A percentile compares a stretch with the other conserved stretches of the same genome.
These are phyloP conservation scores for Metschnikowia similis DNA, from an alignment of 805 yeast species.

Conservation along the genomic window DNA sequence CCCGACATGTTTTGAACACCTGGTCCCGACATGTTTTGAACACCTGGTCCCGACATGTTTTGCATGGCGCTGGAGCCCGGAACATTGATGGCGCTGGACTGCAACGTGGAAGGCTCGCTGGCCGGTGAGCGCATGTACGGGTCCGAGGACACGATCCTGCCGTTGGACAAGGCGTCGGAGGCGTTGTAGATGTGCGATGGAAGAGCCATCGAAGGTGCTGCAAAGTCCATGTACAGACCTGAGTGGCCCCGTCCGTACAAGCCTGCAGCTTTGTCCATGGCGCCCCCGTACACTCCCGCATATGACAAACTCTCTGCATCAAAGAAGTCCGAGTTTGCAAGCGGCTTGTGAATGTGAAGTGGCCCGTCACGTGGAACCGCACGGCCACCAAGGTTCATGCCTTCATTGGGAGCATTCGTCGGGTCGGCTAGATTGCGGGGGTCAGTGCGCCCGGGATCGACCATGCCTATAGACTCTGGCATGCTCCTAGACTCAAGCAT, in stretches of 20 bases:
- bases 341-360: too few relatives aligned
- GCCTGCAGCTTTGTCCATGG: background rate
- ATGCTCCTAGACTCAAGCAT: too few relatives aligned
- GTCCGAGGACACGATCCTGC: background rate
- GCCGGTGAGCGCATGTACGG: constrained; percentile 1
- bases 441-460: too few relatives aligned
- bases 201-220: background rate
- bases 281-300: background rate
- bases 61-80: background rate
- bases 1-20: too few relatives aligned
- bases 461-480: too few relatives aligned
- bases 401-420: too few relatives aligned
- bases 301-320: background rate
- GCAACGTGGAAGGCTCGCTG: background rate
- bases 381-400: too few relatives aligned
- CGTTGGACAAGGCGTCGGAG: background rate
- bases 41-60: too few relatives aligned
- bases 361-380: too few relatives aligned
- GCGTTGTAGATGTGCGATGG: background rate
- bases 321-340: too few relatives aligned
- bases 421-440: too few relatives aligned
- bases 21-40: too few relatives aligned
- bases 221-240: background rate
- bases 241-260: background rate
- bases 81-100: background rate